Conservation (phyloP, 148 eudicot genomes). For the Vaccinium myrtillus region DNA sequence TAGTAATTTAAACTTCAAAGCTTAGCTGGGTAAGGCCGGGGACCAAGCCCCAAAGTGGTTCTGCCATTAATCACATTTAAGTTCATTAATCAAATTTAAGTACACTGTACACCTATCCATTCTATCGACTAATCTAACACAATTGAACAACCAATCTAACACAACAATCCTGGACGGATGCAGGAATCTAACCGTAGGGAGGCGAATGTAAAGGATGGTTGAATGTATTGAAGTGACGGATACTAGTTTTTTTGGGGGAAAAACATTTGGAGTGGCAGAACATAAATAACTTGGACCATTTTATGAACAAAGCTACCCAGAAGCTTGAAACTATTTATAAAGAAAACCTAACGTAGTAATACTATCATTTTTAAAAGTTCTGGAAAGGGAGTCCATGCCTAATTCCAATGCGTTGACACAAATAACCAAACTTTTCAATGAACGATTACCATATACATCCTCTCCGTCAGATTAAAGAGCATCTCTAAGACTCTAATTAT, state of each 20-base stretch:
- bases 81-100: too few relatives aligned
- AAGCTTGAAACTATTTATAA: not conserved
- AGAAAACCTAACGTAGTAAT: not conserved
- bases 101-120: too few relatives aligned
- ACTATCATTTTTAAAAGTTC: not conserved
- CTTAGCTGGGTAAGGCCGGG: too few relatives aligned
- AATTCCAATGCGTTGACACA: not conserved
- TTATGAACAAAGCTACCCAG: not conserved
- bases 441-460: not conserved
- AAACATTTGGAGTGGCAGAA: not conserved
- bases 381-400: not conserved
- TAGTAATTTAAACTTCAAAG: too few relatives aligned
- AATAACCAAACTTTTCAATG: not conserved
- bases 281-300: not conserved
- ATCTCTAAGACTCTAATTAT: too few relatives aligned
- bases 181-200: not conserved
- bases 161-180: not conserved
- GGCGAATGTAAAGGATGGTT: not conserved
- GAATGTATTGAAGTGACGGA: not conserved
- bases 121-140: not conserved
- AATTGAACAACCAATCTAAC: slow-evolving; percentile 4
- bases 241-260: not conserved
- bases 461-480: not conserved
- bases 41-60: too few relatives aligned
- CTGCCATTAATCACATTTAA: too few relatives aligned